Percentiles rank a stretch among this genome's conserved stretches.
These are phyloP conservation scores for Phylloporus sp. DNA, from an alignment of 1,284 basidiomycete species.

Conservation along the genomic window DNA sequence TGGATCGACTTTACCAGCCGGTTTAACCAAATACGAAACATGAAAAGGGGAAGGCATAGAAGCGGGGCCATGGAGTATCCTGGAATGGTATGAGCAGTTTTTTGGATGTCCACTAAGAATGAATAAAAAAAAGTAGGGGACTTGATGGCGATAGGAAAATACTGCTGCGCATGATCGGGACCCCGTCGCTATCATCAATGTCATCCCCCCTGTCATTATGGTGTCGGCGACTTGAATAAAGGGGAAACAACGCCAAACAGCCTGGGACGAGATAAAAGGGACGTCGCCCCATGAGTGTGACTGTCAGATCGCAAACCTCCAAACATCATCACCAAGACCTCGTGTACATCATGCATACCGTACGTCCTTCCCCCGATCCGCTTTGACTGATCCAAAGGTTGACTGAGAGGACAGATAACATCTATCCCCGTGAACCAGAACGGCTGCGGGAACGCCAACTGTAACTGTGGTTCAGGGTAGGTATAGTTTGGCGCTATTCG, in stretches of 20 bases:
- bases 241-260: constrained; percentile 4
- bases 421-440: constrained; percentile 14
- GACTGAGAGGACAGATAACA: not conserved
- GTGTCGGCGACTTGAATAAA: not conserved
- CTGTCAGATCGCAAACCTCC: not conserved
- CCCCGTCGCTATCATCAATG: too few species aligned
- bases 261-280: constrained; percentile 1
- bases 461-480: constrained; percentile 9
- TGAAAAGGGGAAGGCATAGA: not conserved
- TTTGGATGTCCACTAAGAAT: not conserved
- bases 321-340: not conserved
- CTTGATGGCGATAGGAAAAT: not conserved
- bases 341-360: not conserved
- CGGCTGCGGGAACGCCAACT: constrained; percentile 6
- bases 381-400: not conserved
- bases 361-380: not conserved
- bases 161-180: too few species aligned
- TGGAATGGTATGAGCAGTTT: not conserved
- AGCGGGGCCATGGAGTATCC: not conserved
- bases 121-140: not conserved
- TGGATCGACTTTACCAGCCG: not conserved
- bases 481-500: too few species aligned
- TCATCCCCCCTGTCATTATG: not conserved
- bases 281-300: not conserved
- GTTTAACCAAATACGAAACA: not conserved